Base-by-base conservation (phyloP, 495 filamentous ascomycete genomes). In the Aspergillus heteromorphus region DNA sequence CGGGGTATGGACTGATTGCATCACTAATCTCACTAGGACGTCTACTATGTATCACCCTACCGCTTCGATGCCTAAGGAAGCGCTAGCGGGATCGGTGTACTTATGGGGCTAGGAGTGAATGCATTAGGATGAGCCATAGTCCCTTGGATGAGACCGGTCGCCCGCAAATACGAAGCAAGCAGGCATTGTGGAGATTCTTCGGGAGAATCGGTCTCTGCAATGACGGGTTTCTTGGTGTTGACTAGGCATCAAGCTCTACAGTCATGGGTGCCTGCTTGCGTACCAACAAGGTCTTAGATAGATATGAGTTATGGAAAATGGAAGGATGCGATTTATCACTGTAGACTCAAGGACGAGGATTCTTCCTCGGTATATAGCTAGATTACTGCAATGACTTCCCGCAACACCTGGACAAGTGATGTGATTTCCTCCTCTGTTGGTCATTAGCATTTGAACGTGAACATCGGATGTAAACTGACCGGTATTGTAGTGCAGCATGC, bases 401-500 rank as follows among this genome's bases (percentile, higher is more conserved):
- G 43, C 23, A 47, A 27, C 43, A 47, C 10, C 43, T 47, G 16
- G 5, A 47, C 43, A 17, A 47, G 43, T 7, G 43, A 47, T 3
- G 21, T 29, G 13, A 47, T 23, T 47, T 47, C 43, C 13, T 16
- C 43, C 43, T 47, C 43, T 47, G 16, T 6, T 16, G 8, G 11
- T 25, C 4, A 29, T 47, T 29, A 47, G 43, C 43, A 47, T 27
- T 16, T 14, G 7, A 16, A 27, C 2, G 5, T 16, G 11, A 27
- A 16, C 21, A 6, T 4, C 13, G 16, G 11, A 29, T 16, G 7
- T 0, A 48, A 47, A 75, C 80, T 78, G 61, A 84, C 85, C 69
- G 6, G 83, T 88, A 62, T 90, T 91, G 70, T 90, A 90, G 72
- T 89, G 86, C 65, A 86, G 78, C 72, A 88, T 73, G 59, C 80